Conservation (phyloP, 2,329 filamentous ascomycete genomes). For the Calonectria fujianensis region DNA sequence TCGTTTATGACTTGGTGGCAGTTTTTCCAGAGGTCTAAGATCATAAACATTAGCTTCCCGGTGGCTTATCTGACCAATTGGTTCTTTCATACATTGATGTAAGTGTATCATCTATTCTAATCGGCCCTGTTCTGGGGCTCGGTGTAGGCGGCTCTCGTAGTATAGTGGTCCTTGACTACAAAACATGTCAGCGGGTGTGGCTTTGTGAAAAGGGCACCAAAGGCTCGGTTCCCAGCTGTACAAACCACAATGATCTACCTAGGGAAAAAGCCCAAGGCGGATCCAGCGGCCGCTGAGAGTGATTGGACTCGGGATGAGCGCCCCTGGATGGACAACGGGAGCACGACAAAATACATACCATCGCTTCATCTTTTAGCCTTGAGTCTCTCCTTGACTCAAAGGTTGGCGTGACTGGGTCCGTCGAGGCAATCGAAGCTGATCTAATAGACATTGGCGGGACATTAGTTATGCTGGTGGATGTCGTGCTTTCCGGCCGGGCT, state of each 20-base stretch:
- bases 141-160: background rate
- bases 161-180: background rate
- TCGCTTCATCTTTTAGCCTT: background rate
- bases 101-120: background rate
- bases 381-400: background rate
- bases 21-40: background rate
- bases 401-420: background rate
- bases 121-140: background rate
- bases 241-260: background rate
- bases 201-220: background rate
- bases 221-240: no score
- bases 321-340: no score
- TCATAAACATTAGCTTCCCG: constrained; percentile 3
- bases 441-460: background rate
- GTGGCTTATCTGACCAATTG: background rate
- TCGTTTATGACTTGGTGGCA: background rate
- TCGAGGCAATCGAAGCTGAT: background rate
- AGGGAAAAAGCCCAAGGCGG: background rate
- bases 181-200: background rate
- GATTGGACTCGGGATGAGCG: background rate
- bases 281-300: background rate
- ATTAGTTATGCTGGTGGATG: background rate
- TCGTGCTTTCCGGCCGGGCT: background rate
- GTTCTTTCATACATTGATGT: background rate
- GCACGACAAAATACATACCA: background rate